Percentiles rank a stretch among this genome's conserved stretches.
Conservation (phyloP, 306 rosid genomes). For the cucumber (Cucumis sativus) region DNA sequence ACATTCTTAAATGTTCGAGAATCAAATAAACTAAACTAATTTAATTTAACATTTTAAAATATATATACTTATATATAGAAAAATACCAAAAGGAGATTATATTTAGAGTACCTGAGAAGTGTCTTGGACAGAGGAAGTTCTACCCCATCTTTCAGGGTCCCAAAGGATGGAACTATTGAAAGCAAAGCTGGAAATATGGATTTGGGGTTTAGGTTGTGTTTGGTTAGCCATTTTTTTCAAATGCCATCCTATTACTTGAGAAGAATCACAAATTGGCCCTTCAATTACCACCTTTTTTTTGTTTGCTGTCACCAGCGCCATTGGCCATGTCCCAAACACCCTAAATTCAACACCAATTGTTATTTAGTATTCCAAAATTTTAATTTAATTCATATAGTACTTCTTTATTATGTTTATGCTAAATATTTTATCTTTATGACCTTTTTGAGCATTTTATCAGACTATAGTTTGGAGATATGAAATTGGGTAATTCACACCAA, state of each 20-base stretch:
- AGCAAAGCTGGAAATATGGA: conserved; percentile 78
- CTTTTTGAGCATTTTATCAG: too few relatives aligned
- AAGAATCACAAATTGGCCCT: conserved; percentile 89
- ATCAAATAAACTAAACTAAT: too few relatives aligned
- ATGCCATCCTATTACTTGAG: conserved; percentile 91
- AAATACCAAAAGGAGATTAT: not conserved
- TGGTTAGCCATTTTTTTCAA: conserved; percentile 48
- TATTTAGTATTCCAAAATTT: not conserved
- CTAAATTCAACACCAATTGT: conserved; percentile 21
- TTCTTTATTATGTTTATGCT: not conserved
- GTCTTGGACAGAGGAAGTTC: conserved; percentile 74
- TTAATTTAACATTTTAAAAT: too few relatives aligned
- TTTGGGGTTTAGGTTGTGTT: conserved; percentile 40
- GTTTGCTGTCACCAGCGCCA: conserved; percentile 53
- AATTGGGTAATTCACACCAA: too few relatives aligned
- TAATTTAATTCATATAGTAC: not conserved
- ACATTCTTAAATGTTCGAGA: too few relatives aligned
- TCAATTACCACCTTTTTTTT: conserved; percentile 58
- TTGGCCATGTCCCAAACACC: conserved; percentile 91
- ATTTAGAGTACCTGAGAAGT: conserved; percentile 50
- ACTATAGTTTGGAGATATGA: too few relatives aligned
- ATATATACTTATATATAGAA: too few relatives aligned
- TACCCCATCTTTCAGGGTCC: conserved; percentile 99
- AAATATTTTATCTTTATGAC: too few relatives aligned
- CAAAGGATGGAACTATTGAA: conserved; percentile 90